Conservation (phyloP, 225 moss, liverwort and hornwort genomes). For the Climacium dendroides region DNA sequence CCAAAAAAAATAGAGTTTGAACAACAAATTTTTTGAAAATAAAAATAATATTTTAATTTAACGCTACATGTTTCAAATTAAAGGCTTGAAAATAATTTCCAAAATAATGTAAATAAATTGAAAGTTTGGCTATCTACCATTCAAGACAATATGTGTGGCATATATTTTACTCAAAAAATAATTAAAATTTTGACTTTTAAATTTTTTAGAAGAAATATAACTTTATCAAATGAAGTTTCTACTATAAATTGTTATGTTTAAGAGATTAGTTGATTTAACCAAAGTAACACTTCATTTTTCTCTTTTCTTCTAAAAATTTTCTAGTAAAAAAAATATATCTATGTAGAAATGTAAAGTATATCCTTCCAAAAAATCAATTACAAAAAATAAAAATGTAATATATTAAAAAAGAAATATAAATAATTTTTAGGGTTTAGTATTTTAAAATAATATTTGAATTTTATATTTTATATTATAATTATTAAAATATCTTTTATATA, state of each 20-base stretch:
- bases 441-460: neutral
- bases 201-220: neutral
- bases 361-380: fast-evolving
- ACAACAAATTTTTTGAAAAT: neutral
- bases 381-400: neutral
- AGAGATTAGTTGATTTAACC: too few relatives aligned
- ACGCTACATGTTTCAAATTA: too few relatives aligned
- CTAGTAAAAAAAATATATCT: neutral
- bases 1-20: neutral
- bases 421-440: too few relatives aligned
- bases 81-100: neutral
- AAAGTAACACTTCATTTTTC: neutral
- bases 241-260: too few relatives aligned
- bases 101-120: neutral
- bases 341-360: neutral
- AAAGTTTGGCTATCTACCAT: fast-evolving
- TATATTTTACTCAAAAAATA: neutral
- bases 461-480: too few relatives aligned
- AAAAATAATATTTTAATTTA: neutral
- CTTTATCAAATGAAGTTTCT: too few relatives aligned
- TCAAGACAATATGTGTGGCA: neutral
- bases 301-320: neutral
- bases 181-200: neutral
- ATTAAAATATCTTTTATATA: too few relatives aligned
- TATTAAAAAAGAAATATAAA: fast-evolving